Base-by-base conservation (phyloP, 305 asterid species). In the Fraxinus angustifolia region DNA sequence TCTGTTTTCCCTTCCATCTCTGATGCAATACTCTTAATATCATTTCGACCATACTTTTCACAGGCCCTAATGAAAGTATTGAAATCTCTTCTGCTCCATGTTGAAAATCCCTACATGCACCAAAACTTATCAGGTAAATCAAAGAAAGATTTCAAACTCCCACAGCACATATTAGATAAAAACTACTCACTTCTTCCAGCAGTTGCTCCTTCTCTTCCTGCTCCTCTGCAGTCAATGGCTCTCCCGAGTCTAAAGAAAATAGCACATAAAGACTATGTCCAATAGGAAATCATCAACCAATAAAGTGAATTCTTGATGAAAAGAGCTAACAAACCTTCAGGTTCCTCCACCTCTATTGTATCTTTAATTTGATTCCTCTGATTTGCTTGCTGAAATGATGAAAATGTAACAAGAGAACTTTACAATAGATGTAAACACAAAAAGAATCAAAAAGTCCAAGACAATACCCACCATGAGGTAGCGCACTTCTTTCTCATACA, bases 61-160 rank as follows among this genome's bases (percentile, higher is more conserved):
- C 98, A 94, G 65, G 99, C 97, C 91, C 98, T 89, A 88, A 96
- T 94, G 89, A 94, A 96, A 78, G 97, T 82, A 83, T 90, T 94
- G 90, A 96, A 96, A 85, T 96, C 98, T 88, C 91, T 91, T 87
- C 97, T 92, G 90, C 98, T 96, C 98, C 98, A 96, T n/a, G 97
- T 78, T 75, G 99, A 92, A 82, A 96, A 96, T 65, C 99, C 99
- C 99, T 96, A 78, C 72, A 87, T 4, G 34, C 82, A 73, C 60
- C 75, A 86, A 26, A 68, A 62, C 81, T 34, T 48, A 50, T 73
- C 84, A 75, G 80, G 45, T 60, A 42, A 74, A 74, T 80, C 56
- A 12, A 80, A 80, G 79, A 68, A 38, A 72, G 42, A 31, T 45
- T 56, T 48, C 35, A 82, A 35, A 26, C 35, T 26, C 82, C 62